Base-by-base conservation (phyloP, 1,284 basidiomycete species). In the Trichosporon ovoides region DNA sequence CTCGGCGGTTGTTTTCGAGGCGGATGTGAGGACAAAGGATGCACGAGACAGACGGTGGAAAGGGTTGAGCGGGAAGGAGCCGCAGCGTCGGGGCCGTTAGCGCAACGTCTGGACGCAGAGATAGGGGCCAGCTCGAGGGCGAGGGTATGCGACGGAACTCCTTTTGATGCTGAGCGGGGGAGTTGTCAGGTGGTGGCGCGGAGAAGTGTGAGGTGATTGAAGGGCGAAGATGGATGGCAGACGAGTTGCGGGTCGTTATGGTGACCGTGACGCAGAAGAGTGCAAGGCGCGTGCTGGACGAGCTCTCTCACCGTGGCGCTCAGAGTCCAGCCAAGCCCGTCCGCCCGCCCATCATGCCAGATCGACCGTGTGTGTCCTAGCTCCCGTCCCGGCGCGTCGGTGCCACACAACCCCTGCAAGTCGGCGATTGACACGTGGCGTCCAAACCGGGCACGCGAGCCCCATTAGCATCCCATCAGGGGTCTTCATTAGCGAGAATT, bases 141-240 rank as follows among this genome's bases (percentile, higher is more conserved):
- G 43, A 19, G 50, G 50, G 36, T 52, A 38, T 52, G 34, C 34
- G 50, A 52, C 36, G 31, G 36, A 52, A 31, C 28, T 31, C 28
- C 28, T 31, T 31, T 31, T 31, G 28, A 31, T 9, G 28, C 28
- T 31, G 28, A 9, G 28, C 28, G 4, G 28, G 28, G 28, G 28
- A 31, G 28, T 31, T 31, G 28, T 31, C 28, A 9, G 36, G 20
- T 52, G 14, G 19, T 35, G 7, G 19, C 9, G 24, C 16, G 16
- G 43, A 19, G 28, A 4, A n/a, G 24, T 28, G 22, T 22, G n/a
- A 31, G 43, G 22, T 24, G 40, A 28, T 7, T 4, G 24, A 48
- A 48, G 22, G 43, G 43, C 28, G n/a, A 48, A 31, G 24, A 48
- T 28, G 43, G 24, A 48, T 43, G 38, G 18, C 18, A 24, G 43